Percentiles rank a stretch among this genome's conserved stretches.
Evolutionary conservation across 2,329 filamentous ascomycete genomes (phyloP).

Genomic region (Ophiostoma ips): DNA sequence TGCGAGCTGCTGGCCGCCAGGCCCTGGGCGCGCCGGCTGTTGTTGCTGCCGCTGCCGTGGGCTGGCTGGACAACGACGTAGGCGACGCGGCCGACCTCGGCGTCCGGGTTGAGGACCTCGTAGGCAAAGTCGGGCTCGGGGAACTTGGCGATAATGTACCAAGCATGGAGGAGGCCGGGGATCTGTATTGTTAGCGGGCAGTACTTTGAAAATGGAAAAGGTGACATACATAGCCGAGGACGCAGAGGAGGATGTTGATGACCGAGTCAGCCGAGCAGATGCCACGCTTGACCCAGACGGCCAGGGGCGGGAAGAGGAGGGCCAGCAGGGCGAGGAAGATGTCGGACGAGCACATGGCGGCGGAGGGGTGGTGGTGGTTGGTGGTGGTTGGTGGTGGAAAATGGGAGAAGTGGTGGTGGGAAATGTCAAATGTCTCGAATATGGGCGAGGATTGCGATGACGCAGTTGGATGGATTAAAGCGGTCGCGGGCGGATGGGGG

Average conservation of each 20-base stretch:
- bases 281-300: conserved; percentile 92
- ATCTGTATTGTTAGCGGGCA: conserved; percentile 29
- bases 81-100: conserved; percentile 44
- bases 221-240: conserved; percentile 48
- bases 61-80: conserved; percentile 58
- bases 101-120: conserved; percentile 44
- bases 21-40: conserved; percentile 3
- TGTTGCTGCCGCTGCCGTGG: conserved; percentile 8
- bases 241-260: conserved; percentile 87
- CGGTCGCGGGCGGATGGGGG: not conserved
- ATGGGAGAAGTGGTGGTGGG: not conserved
- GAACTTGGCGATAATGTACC: conserved; percentile 93
- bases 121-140: conserved; percentile 65
- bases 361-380: too few species aligned
- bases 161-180: conserved; percentile 83
- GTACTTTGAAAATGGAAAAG: not conserved
- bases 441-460: not conserved
- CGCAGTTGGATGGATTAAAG: not conserved
- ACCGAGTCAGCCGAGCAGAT: conserved; percentile 84
- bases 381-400: conserved; percentile 7
- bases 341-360: conserved; percentile 44
- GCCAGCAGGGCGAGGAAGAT: conserved; percentile 50
- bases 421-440: not conserved
- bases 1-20: not conserved
- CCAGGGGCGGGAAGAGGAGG: conserved; percentile 50